Evolutionary conservation across 2,329 filamentous ascomycete genomes (phyloP).

Genomic region (Fusarium brevicatenulatum): DNA sequence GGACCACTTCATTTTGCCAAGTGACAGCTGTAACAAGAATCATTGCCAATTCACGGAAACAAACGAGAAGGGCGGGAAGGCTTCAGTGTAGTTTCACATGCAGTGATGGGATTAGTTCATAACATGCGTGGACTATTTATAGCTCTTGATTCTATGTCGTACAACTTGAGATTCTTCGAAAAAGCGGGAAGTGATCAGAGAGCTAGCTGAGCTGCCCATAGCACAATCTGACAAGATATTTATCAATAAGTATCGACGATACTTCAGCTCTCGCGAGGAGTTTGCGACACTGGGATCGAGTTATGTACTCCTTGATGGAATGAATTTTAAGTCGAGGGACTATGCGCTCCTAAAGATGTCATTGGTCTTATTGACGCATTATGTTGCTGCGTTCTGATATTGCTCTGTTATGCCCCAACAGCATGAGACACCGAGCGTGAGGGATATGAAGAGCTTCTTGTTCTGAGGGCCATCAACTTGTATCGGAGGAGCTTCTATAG

Average conservation of each 20-base stretch:
- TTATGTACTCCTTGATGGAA: background rate
- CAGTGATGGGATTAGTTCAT: constrained; percentile 8
- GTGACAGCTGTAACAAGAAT: constrained; percentile 2
- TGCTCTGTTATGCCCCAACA: constrained; percentile 9
- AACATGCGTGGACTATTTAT: background rate
- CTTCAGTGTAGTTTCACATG: constrained; percentile 7
- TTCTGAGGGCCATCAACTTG: constrained; percentile 6
- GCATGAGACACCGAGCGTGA: constrained; percentile 26
- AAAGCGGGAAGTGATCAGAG: background rate
- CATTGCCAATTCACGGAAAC: background rate
- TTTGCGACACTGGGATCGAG: background rate
- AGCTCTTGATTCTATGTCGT: background rate
- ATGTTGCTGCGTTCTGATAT: constrained; percentile 9
- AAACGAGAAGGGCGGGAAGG: constrained; percentile 17
- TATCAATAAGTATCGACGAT: background rate
- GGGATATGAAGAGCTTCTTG: constrained; percentile 8
- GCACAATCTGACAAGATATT: background rate
- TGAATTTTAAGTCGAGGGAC: background rate
- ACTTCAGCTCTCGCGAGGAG: constrained; percentile 1
- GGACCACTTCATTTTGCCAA: constrained; percentile 21
- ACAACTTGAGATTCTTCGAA: background rate
- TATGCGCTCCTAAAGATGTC: background rate
- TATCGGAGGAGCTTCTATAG: constrained; percentile 1
- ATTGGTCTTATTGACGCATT: constrained; percentile 5
- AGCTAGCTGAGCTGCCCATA: background rate